Percentiles rank a stretch among this genome's conserved stretches.
These are phyloP conservation scores for Dicorynia guianensis DNA, from an alignment of 306 rosid genomes.

Conservation along the genomic window DNA sequence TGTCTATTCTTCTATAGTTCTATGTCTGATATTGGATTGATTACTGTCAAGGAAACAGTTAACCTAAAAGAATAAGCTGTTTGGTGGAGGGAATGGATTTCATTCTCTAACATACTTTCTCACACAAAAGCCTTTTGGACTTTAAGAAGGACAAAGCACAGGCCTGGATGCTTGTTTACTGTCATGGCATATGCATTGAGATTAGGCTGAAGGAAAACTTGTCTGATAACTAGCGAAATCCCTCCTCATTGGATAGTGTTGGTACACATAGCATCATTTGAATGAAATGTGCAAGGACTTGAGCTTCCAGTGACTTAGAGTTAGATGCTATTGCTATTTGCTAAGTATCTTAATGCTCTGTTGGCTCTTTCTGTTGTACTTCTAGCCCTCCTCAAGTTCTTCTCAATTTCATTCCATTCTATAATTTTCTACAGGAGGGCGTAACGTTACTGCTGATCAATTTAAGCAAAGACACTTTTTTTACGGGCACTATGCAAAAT, in stretches of 20 bases:
- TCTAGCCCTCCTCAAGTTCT: slow-evolving; percentile 6
- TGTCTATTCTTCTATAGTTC: slow-evolving; percentile 6
- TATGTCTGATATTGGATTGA: slow-evolving; percentile 24
- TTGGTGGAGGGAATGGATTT: too few species aligned
- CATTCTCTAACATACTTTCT: too few species aligned
- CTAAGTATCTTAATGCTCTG: neutral
- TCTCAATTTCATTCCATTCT: neutral
- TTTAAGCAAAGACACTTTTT: slow-evolving; percentile 78
- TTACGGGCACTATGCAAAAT: slow-evolving; percentile 51
- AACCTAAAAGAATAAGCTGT: too few species aligned
- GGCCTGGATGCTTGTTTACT: neutral
- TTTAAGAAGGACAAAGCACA: too few species aligned
- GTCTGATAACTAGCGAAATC: neutral
- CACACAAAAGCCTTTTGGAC: too few species aligned
- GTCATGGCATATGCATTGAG: neutral
- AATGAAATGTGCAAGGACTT: too few species aligned
- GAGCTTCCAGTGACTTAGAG: neutral
- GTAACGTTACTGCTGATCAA: slow-evolving; percentile 79
- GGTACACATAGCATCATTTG: too few species aligned
- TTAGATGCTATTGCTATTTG: neutral
- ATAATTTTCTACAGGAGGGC: slow-evolving; percentile 59
- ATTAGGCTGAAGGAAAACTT: too few species aligned
- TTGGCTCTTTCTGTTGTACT: neutral
- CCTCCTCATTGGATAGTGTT: neutral
- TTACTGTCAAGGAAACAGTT: too few species aligned